Percentiles rank a stretch among this genome's conserved stretches.
These are phyloP conservation scores for Cunninghamia lanceolata DNA, from an alignment of 75 land plant genomes.

Conservation along the genomic window DNA sequence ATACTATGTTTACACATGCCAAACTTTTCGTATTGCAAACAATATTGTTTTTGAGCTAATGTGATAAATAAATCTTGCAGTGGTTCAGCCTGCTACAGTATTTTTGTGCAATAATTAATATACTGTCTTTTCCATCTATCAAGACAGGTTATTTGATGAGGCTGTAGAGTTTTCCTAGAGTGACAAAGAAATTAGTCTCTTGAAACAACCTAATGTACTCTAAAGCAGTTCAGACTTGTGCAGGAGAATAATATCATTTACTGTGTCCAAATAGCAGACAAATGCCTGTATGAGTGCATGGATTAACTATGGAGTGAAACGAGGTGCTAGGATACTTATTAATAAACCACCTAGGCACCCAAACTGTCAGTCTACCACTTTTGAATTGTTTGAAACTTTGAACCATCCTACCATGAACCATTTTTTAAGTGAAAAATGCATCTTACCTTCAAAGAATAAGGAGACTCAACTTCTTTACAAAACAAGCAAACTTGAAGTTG, in stretches of 20 bases:
- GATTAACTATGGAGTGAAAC: neutral
- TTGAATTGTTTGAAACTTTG: neutral
- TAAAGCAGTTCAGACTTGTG: neutral
- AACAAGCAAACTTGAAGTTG: too few species aligned
- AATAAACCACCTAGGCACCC: too few species aligned
- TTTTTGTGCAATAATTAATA: too few species aligned
- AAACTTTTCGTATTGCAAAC: too few species aligned
- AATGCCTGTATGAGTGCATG: neutral
- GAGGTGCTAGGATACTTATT: neutral
- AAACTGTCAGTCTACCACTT: neutral
- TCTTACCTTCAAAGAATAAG: too few species aligned
- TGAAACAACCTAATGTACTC: neutral
- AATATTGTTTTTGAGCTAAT: too few species aligned
- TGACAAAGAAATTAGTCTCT: neutral
- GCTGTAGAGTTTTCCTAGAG: neutral
- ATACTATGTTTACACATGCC: too few species aligned
- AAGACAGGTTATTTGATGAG: neutral
- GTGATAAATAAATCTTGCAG: too few species aligned
- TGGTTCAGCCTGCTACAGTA: too few species aligned
- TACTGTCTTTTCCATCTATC: neutral
- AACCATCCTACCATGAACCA: neutral
- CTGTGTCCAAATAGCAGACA: neutral
- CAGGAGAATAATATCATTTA: neutral
- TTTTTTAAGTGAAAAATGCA: neutral
- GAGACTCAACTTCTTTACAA: too few species aligned